Evolutionary conservation across 805 yeast species (phyloP).

Genomic region (Wickerhamomyces mucosus): DNA sequence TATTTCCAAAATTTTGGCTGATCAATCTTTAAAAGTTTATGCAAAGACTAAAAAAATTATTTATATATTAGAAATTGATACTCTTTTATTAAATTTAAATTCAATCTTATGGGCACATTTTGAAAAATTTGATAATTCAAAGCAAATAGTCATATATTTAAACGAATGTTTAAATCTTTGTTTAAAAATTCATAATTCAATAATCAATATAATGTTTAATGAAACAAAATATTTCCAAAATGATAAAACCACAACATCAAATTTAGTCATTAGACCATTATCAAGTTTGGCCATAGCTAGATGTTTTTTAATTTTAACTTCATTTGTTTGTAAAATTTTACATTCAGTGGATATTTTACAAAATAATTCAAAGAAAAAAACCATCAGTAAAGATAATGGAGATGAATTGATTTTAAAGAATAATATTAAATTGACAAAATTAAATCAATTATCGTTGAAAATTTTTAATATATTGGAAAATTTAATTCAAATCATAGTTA

Average conservation of each 20-base stretch:
- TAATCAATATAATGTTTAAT: conserved; percentile 23
- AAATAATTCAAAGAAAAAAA: too few species aligned
- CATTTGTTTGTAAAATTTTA: conserved; percentile 8
- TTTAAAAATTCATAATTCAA: conserved; percentile 26
- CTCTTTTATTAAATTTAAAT: conserved; percentile 24
- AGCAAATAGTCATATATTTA: conserved; percentile 26
- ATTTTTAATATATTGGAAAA: too few species aligned
- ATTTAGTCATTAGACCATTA: conserved; percentile 31
- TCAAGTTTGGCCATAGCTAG: conserved; percentile 8
- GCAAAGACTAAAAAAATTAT: conserved; percentile 16
- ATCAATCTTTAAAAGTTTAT: conserved; percentile 5
- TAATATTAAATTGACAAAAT: too few species aligned
- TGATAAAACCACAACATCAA: too few species aligned
- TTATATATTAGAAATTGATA: conserved; percentile 20
- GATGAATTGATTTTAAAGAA: too few species aligned
- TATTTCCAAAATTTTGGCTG: conserved; percentile 9
- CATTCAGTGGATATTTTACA: too few species aligned
- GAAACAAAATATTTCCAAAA: conserved; percentile 24
- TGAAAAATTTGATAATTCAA: conserved; percentile 21
- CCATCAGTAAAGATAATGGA: too few species aligned
- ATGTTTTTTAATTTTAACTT: conserved; percentile 7
- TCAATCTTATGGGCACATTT: conserved; percentile 30
- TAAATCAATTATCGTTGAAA: too few species aligned
- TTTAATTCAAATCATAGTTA: conserved; percentile 14
- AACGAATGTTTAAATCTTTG: conserved; percentile 22